Evolutionary conservation across 2,329 filamentous ascomycete species (phyloP).

Genomic region (Periglandula ipomoeae): DNA sequence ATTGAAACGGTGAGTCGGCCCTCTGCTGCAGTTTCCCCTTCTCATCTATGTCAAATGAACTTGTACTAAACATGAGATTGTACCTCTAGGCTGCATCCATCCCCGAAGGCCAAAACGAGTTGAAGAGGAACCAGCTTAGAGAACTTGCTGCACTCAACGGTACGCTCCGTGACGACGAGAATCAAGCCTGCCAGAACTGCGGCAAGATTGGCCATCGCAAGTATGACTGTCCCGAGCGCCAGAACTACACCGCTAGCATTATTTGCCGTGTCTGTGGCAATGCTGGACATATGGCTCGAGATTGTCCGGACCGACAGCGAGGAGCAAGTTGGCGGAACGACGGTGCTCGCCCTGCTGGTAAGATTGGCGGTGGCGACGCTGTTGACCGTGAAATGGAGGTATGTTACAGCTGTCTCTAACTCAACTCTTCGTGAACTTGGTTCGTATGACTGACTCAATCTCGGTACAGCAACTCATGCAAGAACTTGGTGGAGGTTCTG

Average conservation of each 20-base stretch:
- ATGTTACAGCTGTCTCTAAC: too few species aligned
- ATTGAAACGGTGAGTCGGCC: conserved; percentile 79
- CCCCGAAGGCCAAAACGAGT: conserved; percentile 95
- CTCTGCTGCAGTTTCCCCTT: not conserved
- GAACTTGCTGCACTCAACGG: conserved; percentile 97
- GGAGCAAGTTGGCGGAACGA: conserved; percentile 89
- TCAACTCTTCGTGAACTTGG: not conserved
- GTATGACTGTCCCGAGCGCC: conserved; percentile 95
- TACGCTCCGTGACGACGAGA: conserved; percentile 97
- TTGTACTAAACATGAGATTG: too few species aligned
- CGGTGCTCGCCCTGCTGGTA: conserved; percentile 45
- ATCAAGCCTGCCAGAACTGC: conserved; percentile 98
- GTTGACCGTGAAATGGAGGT: conserved; percentile 94
- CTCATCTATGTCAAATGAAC: not conserved
- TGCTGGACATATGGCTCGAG: conserved; percentile 94
- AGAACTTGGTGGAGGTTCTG: conserved; percentile 75
- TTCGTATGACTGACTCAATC: conserved; percentile 34
- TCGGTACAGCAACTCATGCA: conserved; percentile 98
- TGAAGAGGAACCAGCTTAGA: conserved; percentile 96
- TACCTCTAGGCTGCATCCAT: conserved; percentile 92
- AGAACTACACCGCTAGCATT: conserved; percentile 98
- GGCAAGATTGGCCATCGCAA: conserved; percentile 98
- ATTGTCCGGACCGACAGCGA: conserved; percentile 90
- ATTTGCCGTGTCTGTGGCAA: conserved; percentile 98
- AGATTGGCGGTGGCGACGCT: conserved; percentile 68